These are phyloP conservation scores for Leersia perrieri DNA, from an alignment of 176 grass and related monocot species.

Conservation along the genomic window DNA sequence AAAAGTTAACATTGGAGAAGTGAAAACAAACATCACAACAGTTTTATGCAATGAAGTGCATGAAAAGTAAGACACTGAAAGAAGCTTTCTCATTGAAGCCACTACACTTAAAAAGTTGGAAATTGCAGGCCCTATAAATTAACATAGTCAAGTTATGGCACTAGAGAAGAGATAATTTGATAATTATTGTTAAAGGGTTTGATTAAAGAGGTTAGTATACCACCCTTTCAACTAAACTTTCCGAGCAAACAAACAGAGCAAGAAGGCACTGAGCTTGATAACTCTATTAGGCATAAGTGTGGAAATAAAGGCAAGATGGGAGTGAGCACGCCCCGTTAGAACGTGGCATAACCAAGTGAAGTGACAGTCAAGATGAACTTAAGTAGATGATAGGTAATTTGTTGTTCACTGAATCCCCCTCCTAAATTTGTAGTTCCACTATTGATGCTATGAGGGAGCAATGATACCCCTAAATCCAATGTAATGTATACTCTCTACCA, in stretches of 20 bases:
- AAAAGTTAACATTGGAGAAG: background rate
- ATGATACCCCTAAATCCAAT: background rate
- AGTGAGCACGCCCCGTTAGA: background rate
- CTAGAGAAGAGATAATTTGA: background rate
- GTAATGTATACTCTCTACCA: background rate
- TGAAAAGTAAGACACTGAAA: background rate
- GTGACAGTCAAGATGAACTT: background rate
- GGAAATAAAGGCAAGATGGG: background rate
- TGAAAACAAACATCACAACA: background rate
- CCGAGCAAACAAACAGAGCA: background rate
- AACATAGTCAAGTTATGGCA: background rate
- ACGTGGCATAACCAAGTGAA: background rate
- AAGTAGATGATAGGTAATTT: background rate
- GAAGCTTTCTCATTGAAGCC: background rate
- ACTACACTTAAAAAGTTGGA: background rate
- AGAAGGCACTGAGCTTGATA: background rate
- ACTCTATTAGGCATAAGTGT: background rate
- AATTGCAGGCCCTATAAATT: background rate
- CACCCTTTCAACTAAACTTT: background rate
- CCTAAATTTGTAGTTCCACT: background rate
- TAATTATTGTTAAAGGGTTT: background rate
- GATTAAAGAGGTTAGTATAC: background rate
- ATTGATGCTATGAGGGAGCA: background rate
- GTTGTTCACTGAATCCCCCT: background rate
- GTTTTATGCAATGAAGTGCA: background rate